These are phyloP conservation scores for Penstemon eatonii DNA, from an alignment of 257 asterid genomes.

Conservation along the genomic window DNA sequence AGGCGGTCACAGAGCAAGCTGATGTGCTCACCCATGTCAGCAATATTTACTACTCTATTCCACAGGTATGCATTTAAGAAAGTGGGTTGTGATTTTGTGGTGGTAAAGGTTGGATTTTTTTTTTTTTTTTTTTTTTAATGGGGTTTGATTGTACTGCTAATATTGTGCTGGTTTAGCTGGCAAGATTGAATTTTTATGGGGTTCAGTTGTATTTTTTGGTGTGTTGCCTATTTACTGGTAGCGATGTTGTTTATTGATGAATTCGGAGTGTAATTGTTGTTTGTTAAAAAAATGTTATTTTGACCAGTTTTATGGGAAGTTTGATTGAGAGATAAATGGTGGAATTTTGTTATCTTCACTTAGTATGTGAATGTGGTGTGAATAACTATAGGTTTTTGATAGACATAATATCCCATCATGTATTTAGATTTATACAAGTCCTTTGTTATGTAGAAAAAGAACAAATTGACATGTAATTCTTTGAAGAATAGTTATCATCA, in stretches of 20 bases:
- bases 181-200: constrained; percentile 16
- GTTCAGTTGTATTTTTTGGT: not conserved
- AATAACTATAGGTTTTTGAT: too few relatives aligned
- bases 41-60: constrained; percentile 67
- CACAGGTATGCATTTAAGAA: constrained; percentile 50
- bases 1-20: constrained; percentile 68
- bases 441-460: not conserved
- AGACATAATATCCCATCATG: not conserved
- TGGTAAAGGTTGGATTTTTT: constrained; percentile 13
- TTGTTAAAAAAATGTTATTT: too few relatives aligned
- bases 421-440: not conserved
- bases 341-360: too few relatives aligned
- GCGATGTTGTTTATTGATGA: not conserved
- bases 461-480: not conserved
- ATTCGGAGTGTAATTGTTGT: not conserved
- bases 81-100: not conserved
- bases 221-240: not conserved
- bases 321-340: too few relatives aligned
- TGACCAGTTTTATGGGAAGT: too few relatives aligned
- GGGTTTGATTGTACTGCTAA: not conserved
- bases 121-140: not conserved
- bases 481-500: not conserved
- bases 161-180: too few relatives aligned
- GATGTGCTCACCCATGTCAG: constrained; percentile 72
- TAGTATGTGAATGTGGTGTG: too few relatives aligned